Percentiles rank a stretch among this genome's conserved stretches.
Evolutionary conservation across 2,329 filamentous ascomycete genomes (phyloP).

Genomic region (Venturia pyrina): DNA sequence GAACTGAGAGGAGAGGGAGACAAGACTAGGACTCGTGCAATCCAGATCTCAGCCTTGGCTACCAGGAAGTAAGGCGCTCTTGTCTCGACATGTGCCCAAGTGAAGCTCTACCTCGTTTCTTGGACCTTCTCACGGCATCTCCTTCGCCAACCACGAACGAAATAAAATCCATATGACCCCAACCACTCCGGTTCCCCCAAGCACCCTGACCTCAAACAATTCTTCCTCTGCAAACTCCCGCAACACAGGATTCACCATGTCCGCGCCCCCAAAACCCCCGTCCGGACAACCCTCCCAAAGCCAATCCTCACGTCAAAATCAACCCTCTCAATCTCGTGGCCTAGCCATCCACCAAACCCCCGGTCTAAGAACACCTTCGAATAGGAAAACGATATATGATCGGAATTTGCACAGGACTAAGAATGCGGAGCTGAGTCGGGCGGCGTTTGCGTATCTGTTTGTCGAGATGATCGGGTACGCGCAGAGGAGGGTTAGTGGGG

Average conservation of each 20-base stretch:
- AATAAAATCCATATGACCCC: no score
- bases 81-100: no score
- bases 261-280: not conserved
- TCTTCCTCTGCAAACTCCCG: not conserved
- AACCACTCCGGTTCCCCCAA: no score
- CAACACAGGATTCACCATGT: not conserved
- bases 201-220: no score
- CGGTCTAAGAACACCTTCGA: conserved; percentile 78
- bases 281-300: not conserved
- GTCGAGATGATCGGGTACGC: conserved; percentile 95
- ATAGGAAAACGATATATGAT: conserved; percentile 97
- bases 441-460: conserved; percentile 93
- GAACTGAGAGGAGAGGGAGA: no score
- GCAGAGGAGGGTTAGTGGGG: conserved; percentile 79
- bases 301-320: not conserved
- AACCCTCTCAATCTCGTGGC: not conserved
- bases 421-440: conserved; percentile 79
- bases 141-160: no score
- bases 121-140: no score
- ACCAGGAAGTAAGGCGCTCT: no score
- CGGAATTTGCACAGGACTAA: conserved; percentile 83
- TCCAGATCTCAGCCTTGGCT: no score
- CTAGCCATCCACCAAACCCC: conserved; percentile 13
- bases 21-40: no score
- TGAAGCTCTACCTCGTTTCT: no score